These are phyloP conservation scores for Amaranthus palmeri DNA, from an alignment of 148 eudicot genomes.

Conservation along the genomic window DNA sequence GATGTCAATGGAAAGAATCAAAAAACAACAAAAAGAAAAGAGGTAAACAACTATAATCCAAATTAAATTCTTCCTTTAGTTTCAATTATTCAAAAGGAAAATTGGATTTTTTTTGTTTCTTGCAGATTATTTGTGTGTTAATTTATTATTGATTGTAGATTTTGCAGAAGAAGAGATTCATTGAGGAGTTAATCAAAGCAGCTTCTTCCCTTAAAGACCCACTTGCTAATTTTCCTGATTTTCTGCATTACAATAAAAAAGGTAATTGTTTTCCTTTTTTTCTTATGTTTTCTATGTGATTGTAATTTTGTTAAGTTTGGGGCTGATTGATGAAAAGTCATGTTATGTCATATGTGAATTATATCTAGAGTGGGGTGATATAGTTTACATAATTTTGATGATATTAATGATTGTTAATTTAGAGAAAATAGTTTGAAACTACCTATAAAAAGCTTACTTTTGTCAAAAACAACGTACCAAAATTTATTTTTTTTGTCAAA, in stretches of 20 bases:
- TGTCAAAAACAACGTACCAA: no score
- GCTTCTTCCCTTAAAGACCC: conserved; percentile 55
- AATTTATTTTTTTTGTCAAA: no score
- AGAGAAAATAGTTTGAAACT: no score
- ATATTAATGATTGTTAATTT: no score
- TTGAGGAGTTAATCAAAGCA: conserved; percentile 42
- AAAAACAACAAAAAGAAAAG: conserved; percentile 23
- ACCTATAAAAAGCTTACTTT: no score
- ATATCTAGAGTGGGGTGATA: no score
- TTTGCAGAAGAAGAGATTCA: conserved; percentile 56
- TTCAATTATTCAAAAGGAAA: background rate
- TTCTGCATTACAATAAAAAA: conserved; percentile 38
- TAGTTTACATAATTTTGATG: no score
- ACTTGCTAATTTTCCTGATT: conserved; percentile 46
- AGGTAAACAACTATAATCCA: conserved; percentile 13
- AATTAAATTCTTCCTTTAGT: background rate
- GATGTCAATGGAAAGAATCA: conserved; percentile 11
- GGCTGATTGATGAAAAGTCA: no score
- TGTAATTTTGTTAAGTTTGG: background rate
- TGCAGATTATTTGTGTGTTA: background rate
- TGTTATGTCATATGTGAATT: no score
- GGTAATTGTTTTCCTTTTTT: conserved; percentile 27
- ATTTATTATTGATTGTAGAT: conserved; percentile 36
- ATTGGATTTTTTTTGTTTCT: background rate
- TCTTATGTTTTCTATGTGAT: background rate